phyloP scores from a whole-genome alignment of 2,329 filamentous ascomycete species.

The Fusarium albosuccineum region DNA sequence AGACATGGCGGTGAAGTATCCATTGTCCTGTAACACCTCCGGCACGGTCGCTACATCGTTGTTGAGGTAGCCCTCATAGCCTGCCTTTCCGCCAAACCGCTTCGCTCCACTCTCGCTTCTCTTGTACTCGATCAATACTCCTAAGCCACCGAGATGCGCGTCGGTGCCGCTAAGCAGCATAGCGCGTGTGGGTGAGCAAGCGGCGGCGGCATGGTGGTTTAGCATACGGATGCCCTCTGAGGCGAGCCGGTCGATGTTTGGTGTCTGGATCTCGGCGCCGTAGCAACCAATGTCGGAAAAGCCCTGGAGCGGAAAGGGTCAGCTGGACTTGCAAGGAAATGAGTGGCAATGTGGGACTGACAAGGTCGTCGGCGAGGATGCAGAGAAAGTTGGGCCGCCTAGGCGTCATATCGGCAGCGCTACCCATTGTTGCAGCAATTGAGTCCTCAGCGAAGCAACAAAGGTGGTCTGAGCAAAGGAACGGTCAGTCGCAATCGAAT shows the following conservation, averaged over 20 bases:
- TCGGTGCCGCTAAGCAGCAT: slow-evolving; percentile 74
- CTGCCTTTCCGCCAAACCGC: slow-evolving; percentile 11
- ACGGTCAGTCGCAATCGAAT: not conserved
- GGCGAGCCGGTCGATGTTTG: slow-evolving; percentile 68
- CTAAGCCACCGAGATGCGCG: slow-evolving; percentile 23
- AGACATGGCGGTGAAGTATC: slow-evolving; percentile 70
- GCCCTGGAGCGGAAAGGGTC: slow-evolving; percentile 58
- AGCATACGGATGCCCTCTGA: slow-evolving; percentile 68
- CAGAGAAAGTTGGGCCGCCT: slow-evolving; percentile 27
- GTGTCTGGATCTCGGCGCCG: slow-evolving; percentile 71
- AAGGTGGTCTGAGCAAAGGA: not conserved
- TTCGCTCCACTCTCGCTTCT: not conserved
- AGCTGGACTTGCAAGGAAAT: not conserved
- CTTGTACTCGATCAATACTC: slow-evolving; percentile 60
- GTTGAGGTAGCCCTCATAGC: slow-evolving; percentile 67
- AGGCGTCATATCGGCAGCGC: not conserved
- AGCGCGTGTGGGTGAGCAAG: slow-evolving; percentile 72
- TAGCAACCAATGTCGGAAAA: slow-evolving; percentile 72
- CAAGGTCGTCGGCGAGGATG: slow-evolving; percentile 24
- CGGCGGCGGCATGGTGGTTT: slow-evolving; percentile 72
- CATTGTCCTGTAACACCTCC: slow-evolving; percentile 66
- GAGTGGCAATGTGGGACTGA: not conserved
- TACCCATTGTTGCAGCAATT: not conserved
- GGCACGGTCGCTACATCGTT: slow-evolving; percentile 66
- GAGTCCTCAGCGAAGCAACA: not conserved